Evolutionary conservation across 345 rosid genomes (phyloP).

Genomic region (Aurinia saxatilis): DNA sequence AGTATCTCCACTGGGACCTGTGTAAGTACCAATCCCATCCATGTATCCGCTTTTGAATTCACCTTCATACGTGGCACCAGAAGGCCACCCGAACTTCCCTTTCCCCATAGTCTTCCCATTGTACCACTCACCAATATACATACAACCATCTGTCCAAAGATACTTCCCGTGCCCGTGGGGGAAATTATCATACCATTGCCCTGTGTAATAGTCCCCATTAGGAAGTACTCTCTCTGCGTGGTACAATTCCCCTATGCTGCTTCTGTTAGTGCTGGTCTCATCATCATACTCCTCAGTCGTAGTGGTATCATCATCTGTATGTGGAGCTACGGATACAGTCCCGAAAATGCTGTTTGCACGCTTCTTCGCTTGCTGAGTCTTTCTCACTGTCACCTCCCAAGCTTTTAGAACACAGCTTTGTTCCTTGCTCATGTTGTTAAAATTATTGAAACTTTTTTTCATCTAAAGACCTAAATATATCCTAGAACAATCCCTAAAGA

Average conservation of each 20-base stretch:
- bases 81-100: constrained; percentile 88
- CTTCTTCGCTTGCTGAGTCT: constrained; percentile 86
- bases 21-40: constrained; percentile 79
- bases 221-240: constrained; percentile 60
- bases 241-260: constrained; percentile 36
- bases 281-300: constrained; percentile 29
- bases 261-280: constrained; percentile 8
- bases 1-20: constrained; percentile 49
- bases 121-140: constrained; percentile 82
- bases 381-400: constrained; percentile 88
- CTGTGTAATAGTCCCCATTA: constrained; percentile 82
- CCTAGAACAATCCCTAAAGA: constrained; percentile 7
- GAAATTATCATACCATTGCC: constrained; percentile 74
- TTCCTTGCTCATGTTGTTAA: constrained; percentile 56
- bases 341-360: constrained; percentile 89
- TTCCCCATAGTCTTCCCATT: constrained; percentile 74
- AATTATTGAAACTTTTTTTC: background rate
- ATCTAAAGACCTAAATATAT: constrained; percentile 21
- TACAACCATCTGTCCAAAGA: constrained; percentile 90
- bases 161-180: constrained; percentile 85
- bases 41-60: constrained; percentile 84
- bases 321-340: constrained; percentile 47
- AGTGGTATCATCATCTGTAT: constrained; percentile 43
- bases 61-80: constrained; percentile 80
- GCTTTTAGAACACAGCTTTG: constrained; percentile 64